Base-by-base conservation (phyloP, 352 stramenopile species). In the Thalassiosira livingstoniorum region DNA sequence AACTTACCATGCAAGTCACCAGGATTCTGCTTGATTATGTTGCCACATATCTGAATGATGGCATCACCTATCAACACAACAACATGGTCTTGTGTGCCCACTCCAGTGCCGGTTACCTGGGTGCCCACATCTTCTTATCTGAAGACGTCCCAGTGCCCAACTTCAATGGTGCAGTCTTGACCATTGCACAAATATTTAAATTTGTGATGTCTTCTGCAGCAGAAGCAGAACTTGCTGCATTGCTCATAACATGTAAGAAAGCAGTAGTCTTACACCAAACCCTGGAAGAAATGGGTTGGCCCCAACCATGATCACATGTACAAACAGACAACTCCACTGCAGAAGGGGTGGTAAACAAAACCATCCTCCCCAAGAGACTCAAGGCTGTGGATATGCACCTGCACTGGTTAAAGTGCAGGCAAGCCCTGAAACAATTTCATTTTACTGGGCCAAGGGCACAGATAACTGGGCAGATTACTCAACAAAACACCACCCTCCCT, bases 401-500 rank as follows among this genome's bases (percentile, higher is more conserved):
- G 0, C 32, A 64, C n/a, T 75, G 66, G 66, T 23, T 75, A 2
- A 7, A 53, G 0, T 75, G 66, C 23, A 13, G 51, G n/a, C n/a
- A 51, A 53, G 11, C 60, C 0, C 67, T 81, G 42, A 62, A 43
- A 5, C 70, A 88, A 65, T 88, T 88, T 29, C n/a, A 71, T 70
- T 83, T 5, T 80, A 74, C 25, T 88, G 82, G 82, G 25, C 47
- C 7, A 27, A 0, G 34, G 76, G 72, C 10, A 27, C 5, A 0
- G 31, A 4, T 2, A 85, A 88, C 45, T 25, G 51, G 23, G 77
- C 62, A 7, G 69, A 82, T 63, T 79, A 82, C 47, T 66, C 47
- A 13, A 75, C 70, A 23, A 86, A 86, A 42, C 76, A 86, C 51
- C 82, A 84, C 35, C 47, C 65, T n/a, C 27, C 61, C 3, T 23